Evolutionary conservation across 2,329 filamentous ascomycete species (phyloP).

Genomic region (Fusarium acutatum): DNA sequence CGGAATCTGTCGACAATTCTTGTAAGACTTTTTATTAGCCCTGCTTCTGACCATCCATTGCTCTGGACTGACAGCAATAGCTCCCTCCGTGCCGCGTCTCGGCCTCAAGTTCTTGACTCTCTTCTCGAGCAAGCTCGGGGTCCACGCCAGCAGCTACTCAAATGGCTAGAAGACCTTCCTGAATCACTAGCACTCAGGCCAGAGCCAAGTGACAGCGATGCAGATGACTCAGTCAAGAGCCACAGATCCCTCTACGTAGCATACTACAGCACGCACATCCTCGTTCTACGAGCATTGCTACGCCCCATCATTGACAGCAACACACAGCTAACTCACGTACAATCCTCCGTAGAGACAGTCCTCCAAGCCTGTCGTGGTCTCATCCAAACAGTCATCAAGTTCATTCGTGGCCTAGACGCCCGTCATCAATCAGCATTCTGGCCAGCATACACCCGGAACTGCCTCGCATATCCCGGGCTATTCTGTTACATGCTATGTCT

Average conservation of each 20-base stretch:
- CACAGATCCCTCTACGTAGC: conserved; percentile 1
- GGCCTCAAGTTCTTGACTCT: not conserved
- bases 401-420: not conserved
- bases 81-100: not conserved
- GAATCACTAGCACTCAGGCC: not conserved
- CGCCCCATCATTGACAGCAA: not conserved
- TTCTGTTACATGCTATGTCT: conserved; percentile 12
- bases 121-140: not conserved
- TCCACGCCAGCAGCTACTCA: not conserved
- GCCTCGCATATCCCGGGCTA: not conserved
- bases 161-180: not conserved
- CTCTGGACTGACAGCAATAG: not conserved
- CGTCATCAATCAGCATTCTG: not conserved
- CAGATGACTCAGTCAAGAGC: not conserved
- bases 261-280: not conserved
- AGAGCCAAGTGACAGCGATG: not conserved
- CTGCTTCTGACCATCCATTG: accelerated
- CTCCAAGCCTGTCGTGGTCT: not conserved
- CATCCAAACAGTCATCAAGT: not conserved
- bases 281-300: not conserved
- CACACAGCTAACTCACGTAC: not conserved
- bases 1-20: not conserved
- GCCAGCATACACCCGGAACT: not conserved
- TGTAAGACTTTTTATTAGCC: not conserved
- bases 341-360: not conserved